A percentile compares a stretch with the other conserved stretches of the same genome.
phyloP scores from a whole-genome alignment of 768 basidiomycete genomes.

The Filobasidium wieringae region DNA sequence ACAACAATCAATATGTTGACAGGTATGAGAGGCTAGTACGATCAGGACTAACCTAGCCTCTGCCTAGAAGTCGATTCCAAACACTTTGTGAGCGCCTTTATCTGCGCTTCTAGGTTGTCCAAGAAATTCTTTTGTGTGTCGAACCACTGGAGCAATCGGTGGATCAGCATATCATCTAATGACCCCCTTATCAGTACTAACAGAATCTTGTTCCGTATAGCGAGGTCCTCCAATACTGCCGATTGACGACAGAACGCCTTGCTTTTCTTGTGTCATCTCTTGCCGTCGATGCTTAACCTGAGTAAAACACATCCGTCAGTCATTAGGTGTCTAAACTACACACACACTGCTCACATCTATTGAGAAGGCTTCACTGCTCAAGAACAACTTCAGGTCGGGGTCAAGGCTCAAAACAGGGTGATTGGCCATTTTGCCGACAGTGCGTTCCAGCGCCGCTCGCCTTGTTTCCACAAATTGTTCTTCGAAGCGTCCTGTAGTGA shows the following conservation, averaged over 20 bases:
- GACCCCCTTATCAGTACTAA: background rate
- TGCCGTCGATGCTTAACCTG: conserved; percentile 81
- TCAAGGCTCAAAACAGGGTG: conserved; percentile 86
- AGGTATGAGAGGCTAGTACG: background rate
- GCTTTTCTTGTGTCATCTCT: conserved; percentile 58
- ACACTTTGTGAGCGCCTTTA: conserved; percentile 72
- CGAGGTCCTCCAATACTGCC: conserved; percentile 45
- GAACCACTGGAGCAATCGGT: conserved; percentile 61
- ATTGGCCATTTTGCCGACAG: conserved; percentile 81
- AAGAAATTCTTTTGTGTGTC: conserved; percentile 73
- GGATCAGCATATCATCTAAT: background rate
- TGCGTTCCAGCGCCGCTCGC: conserved; percentile 70
- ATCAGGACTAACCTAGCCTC: conserved; percentile 49
- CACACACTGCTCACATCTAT: conserved; percentile 56
- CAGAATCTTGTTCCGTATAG: conserved; percentile 32
- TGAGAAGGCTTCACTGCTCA: conserved; percentile 84
- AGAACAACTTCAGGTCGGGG: conserved; percentile 71
- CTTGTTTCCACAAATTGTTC: conserved; percentile 82
- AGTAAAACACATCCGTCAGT: background rate
- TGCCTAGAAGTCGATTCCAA: conserved; percentile 77
- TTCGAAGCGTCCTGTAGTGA: conserved; percentile 58
- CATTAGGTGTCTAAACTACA: background rate
- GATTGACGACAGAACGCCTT: conserved; percentile 67
- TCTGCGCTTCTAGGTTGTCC: conserved; percentile 78
- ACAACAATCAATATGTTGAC: background rate